Percentiles rank a stretch among this genome's conserved stretches.
Evolutionary conservation across 805 yeast species (phyloP).

Genomic region (Maudiozyma pseudohumilis): DNA sequence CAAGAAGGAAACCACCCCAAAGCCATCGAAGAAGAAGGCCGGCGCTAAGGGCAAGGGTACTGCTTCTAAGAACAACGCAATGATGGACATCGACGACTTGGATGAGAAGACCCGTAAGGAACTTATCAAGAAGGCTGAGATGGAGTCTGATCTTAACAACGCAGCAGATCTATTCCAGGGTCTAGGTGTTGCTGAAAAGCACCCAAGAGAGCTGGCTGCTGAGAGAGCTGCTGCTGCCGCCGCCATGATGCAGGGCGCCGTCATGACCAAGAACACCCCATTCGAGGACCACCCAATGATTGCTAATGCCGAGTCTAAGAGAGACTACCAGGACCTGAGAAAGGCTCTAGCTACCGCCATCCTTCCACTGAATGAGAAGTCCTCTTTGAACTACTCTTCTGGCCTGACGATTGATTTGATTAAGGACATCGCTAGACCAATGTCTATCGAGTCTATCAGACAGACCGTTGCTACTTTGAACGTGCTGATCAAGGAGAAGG

Average conservation of each 20-base stretch:
- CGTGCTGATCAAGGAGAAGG: slow-evolving; percentile 74
- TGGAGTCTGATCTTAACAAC: slow-evolving; percentile 77
- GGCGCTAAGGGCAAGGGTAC: slow-evolving; percentile 17
- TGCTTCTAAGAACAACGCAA: slow-evolving; percentile 33
- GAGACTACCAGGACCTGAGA: slow-evolving; percentile 68
- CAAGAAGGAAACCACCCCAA: slow-evolving; percentile 25
- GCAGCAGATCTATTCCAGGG: slow-evolving; percentile 91
- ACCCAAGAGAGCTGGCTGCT: slow-evolving; percentile 33
- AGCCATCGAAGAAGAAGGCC: slow-evolving; percentile 9
- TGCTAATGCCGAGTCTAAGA: slow-evolving; percentile 61
- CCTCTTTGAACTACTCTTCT: slow-evolving; percentile 60
- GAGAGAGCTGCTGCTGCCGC: slow-evolving; percentile 31
- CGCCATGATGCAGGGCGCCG: slow-evolving; percentile 18
- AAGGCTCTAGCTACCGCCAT: slow-evolving; percentile 58
- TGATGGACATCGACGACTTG: slow-evolving; percentile 52
- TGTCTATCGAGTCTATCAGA: slow-evolving; percentile 71
- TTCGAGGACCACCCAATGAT: slow-evolving; percentile 71
- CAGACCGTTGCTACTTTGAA: slow-evolving; percentile 79
- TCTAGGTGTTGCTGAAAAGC: slow-evolving; percentile 42
- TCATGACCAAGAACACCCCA: slow-evolving; percentile 42
- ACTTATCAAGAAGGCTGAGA: slow-evolving; percentile 67
- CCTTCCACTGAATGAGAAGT: slow-evolving; percentile 48
- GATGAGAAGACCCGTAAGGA: slow-evolving; percentile 70
- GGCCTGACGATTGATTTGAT: slow-evolving; percentile 73
- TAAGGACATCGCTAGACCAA: slow-evolving; percentile 75